These are phyloP conservation scores for Ophiostoma ulmi DNA, from an alignment of 2,329 filamentous ascomycete genomes.

Conservation along the genomic window DNA sequence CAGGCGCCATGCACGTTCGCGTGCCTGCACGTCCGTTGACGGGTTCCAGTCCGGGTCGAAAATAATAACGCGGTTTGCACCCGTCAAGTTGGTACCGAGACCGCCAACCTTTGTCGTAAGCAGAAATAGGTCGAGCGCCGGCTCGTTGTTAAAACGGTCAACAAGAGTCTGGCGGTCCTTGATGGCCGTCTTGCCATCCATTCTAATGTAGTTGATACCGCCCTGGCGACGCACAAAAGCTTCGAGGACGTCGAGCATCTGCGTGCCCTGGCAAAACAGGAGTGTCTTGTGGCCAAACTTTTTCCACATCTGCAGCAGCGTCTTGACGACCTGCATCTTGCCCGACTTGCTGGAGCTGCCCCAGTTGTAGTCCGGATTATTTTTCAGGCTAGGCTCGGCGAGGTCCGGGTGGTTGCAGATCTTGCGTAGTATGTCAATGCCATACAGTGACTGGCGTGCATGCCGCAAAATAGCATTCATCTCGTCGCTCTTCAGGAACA, in stretches of 20 bases:
- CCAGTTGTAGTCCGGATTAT: slow-evolving; percentile 65
- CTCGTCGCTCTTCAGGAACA: slow-evolving; percentile 75
- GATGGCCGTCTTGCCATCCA: slow-evolving; percentile 90
- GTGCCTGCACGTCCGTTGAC: slow-evolving; percentile 89
- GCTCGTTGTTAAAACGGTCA: slow-evolving; percentile 83
- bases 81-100: slow-evolving; percentile 87
- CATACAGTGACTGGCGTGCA: slow-evolving; percentile 74
- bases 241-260: slow-evolving; percentile 94
- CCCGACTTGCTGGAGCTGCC: slow-evolving; percentile 75
- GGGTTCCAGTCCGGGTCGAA: slow-evolving; percentile 99
- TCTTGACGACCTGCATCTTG: slow-evolving; percentile 93
- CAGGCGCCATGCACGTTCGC: slow-evolving; percentile 90
- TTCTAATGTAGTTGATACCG: slow-evolving; percentile 71
- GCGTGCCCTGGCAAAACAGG: slow-evolving; percentile 85
- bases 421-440: slow-evolving; percentile 87
- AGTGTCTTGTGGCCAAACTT: slow-evolving; percentile 86
- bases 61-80: slow-evolving; percentile 92
- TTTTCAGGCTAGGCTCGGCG: slow-evolving; percentile 54
- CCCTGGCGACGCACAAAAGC: slow-evolving; percentile 65
- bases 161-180: slow-evolving; percentile 85
- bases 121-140: slow-evolving; percentile 77
- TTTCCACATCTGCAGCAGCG: slow-evolving; percentile 82
- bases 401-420: slow-evolving; percentile 98
- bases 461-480: slow-evolving; percentile 75
- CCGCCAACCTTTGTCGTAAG: slow-evolving; percentile 95